Conservation (phyloP, 495 filamentous ascomycete species). For the Penicillium parvum region DNA sequence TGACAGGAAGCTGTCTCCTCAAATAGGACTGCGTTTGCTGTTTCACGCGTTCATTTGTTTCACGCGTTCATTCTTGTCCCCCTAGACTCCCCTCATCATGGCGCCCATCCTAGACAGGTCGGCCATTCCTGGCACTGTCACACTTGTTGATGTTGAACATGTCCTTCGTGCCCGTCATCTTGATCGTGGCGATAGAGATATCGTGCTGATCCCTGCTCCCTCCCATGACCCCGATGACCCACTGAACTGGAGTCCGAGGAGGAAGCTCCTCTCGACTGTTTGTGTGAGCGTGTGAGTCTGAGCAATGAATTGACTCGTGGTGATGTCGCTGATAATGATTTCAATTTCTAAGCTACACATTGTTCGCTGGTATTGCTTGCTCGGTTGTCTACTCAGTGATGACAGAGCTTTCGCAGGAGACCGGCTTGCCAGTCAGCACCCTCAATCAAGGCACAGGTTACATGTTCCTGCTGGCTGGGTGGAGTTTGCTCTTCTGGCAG, state of each 20-base stretch:
- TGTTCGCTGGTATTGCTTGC: conserved; percentile 55
- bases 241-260: conserved; percentile 55
- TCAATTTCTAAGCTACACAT: conserved; percentile 44
- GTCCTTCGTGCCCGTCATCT: conserved; percentile 40
- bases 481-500: conserved; percentile 66
- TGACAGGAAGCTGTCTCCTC: neutral
- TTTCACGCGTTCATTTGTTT: neutral
- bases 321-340: neutral
- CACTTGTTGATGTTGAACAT: conserved; percentile 51
- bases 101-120: conserved; percentile 34
- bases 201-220: conserved; percentile 57
- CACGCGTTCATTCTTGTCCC: neutral
- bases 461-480: conserved; percentile 59
- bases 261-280: conserved; percentile 50
- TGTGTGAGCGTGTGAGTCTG: conserved; percentile 41
- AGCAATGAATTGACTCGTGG: neutral
- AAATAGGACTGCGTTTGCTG: neutral
- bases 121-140: conserved; percentile 51
- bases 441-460: conserved; percentile 61
- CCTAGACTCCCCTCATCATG: conserved; percentile 20
- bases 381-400: conserved; percentile 61
- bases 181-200: conserved; percentile 39
- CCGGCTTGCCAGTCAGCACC: conserved; percentile 49
- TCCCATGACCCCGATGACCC: conserved; percentile 58
- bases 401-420: conserved; percentile 52